Percentiles rank a stretch among this genome's conserved stretches.
phyloP scores from a whole-genome alignment of 2,329 filamentous ascomycete species.

The Colletotrichum coccodes region DNA sequence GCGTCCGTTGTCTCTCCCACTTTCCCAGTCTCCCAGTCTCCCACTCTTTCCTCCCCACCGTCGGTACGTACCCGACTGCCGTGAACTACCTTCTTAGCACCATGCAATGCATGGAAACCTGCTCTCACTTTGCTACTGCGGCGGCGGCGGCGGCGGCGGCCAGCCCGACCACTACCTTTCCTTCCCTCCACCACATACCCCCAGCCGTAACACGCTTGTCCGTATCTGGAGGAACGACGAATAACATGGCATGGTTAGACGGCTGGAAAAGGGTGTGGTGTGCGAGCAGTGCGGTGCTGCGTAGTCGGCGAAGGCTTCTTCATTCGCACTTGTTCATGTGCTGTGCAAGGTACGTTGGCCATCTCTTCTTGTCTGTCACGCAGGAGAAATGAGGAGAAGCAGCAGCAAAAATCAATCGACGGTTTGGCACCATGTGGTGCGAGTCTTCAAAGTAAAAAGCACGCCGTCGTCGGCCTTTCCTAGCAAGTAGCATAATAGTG shows the following conservation, averaged over 20 bases:
- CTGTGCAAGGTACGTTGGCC: neutral
- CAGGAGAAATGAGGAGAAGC: neutral
- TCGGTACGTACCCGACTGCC: conserved; percentile 24
- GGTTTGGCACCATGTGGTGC: neutral
- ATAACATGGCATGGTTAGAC: neutral
- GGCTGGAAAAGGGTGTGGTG: neutral
- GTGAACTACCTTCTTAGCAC: conserved; percentile 6
- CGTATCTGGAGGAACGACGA: neutral
- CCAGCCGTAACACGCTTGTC: conserved; percentile 3
- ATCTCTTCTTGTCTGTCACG: neutral
- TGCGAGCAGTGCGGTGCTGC: neutral
- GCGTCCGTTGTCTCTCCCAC: too few species aligned
- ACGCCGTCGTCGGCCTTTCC: neutral
- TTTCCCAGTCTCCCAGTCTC: neutral
- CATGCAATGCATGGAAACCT: conserved; percentile 23
- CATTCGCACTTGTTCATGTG: neutral
- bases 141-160: conserved; percentile 13
- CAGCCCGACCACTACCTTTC: conserved; percentile 13
- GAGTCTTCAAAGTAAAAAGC: neutral
- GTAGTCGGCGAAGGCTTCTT: neutral
- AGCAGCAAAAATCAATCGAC: neutral
- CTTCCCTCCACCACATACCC: neutral
- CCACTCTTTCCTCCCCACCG: neutral
- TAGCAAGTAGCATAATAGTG: neutral
- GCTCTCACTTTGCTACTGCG: conserved; percentile 22